Base-by-base conservation (phyloP, 2,329 filamentous ascomycete genomes). In the Seiridium cupressi region DNA sequence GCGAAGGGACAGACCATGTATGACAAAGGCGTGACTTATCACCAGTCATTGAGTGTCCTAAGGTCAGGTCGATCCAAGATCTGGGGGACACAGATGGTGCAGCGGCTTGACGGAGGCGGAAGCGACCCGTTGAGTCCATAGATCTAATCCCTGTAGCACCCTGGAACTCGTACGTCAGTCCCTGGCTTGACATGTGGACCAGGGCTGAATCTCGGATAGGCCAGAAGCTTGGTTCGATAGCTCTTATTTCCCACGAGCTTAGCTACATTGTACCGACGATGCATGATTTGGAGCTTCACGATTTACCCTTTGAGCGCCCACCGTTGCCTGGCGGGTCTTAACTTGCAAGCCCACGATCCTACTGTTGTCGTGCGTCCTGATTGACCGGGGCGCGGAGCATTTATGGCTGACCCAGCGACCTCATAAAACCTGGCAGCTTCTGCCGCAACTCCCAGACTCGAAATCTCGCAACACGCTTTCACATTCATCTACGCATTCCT, bases 361-460 rank as follows among this genome's bases (percentile, higher is more conserved):
- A 10, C 8, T n/a, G 35, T 53, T 53, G 35, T 53, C 13, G 49
- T 51, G 51, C 51, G 51, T 47, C 58, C 53, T 60, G 47, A 51
- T 40, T 38, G 9, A 55, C 38, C 51, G 42, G 34, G 63, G 48
- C 57, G 48, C 54, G 56, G 58, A 34, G 38, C 62, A 65, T 58
- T 58, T 55, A 73, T 73, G 70, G 70, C 69, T 67, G 60, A 56
- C 53, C 61, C 59, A 57, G 54, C 55, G 54, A 66, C 62, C 60
- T 71, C 66, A 67, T 63, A 65, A 38, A 49, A 9, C 34, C 65
- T 61, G 63, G 65, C 69, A 63, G 68, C 70, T 62, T 67, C 62
- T 62, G 67, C 66, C 69, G 67, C 66, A 61, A 59, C 61, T 58
- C 38, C 53, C 42, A n/a, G 31, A 26, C n/a, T 49, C 44, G 31